Evolutionary conservation across 345 rosid genomes (phyloP), one percentile per base, ranked within the genome.

Genomic region (Punica granatum): DNA sequence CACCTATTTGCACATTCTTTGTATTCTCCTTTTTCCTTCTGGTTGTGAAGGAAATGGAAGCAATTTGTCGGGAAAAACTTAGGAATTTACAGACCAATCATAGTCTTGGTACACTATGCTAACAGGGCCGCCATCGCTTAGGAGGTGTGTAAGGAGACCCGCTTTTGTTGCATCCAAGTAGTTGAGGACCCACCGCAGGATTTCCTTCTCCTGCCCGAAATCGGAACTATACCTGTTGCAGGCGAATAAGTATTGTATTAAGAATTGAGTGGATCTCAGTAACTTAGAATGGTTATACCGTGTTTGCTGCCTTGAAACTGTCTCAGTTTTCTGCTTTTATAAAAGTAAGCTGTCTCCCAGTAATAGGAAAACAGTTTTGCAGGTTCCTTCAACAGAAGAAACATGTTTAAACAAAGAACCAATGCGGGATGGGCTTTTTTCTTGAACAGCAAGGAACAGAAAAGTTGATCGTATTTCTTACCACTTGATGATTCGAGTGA

Each of bases 401-500:
- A 23, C 28, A 51, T 51, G 58, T 23, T 51, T 46, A n/a, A n/a
- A n/a, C n/a, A n/a, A n/a, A n/a, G n/a, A n/a, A n/a, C n/a, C n/a
- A n/a, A n/a, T n/a, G n/a, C n/a, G n/a, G 58, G 1, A n/a, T 3
- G 28, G 12, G 11, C 0, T 51, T 51, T 30, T 51, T 8, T n/a
- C n/a, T 10, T n/a, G n/a, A 12, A 33, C 15, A 23, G 0, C 16
- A n/a, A 19, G 21, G 36, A 26, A 26, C n/a, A 34, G 33, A 15
- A 33, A 21, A 12, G 30, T 62, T 62, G 43, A 60, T 60, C 4
- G 25, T 19, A 12, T 2, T 60, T 35, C 74, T 82, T 67, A 94
- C 99, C 99, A 91, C 65, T 90, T 90, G 64, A 91, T 75, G 77
- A 89, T 80, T 30, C 88, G 76, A 26, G 92, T 75, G 44, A 94